Conservation (phyloP, 495 filamentous ascomycete genomes). For the Penicillium subrubescens region DNA sequence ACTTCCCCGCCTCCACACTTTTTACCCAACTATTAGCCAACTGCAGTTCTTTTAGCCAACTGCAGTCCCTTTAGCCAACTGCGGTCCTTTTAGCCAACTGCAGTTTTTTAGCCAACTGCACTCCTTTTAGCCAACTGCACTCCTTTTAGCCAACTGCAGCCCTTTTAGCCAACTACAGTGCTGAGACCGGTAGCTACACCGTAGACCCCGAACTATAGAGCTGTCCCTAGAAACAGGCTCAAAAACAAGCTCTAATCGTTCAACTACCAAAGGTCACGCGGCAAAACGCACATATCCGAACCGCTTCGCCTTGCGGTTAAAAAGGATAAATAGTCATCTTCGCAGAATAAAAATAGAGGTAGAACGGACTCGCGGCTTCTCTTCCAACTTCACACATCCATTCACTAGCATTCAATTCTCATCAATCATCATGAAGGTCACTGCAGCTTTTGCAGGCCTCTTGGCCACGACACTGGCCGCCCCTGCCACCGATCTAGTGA, state of each 20-base stretch:
- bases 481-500: slow-evolving; percentile 8
- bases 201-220: neutral
- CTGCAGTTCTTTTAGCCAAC: neutral
- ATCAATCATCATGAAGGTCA: slow-evolving; percentile 17
- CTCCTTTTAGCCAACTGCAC: slow-evolving; percentile 11
- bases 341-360: slow-evolving; percentile 15
- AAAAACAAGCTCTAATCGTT: slow-evolving; percentile 3
- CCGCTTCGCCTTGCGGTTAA: slow-evolving; percentile 11
- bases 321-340: slow-evolving; percentile 16
- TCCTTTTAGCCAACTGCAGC: slow-evolving; percentile 10
- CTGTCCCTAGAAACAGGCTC: slow-evolving; percentile 3
- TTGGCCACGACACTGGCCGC: slow-evolving; percentile 15
- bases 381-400: slow-evolving; percentile 11
- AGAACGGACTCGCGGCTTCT: slow-evolving; percentile 10
- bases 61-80: slow-evolving; percentile 5
- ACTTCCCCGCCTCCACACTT: slow-evolving; percentile 15
- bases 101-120: slow-evolving; percentile 6
- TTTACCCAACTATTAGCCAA: neutral
- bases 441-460: slow-evolving; percentile 15
- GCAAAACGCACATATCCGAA: slow-evolving; percentile 10
- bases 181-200: slow-evolving; percentile 3
- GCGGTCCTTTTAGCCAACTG: slow-evolving; percentile 1
- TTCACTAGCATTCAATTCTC: slow-evolving; percentile 10
- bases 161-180: slow-evolving; percentile 10
- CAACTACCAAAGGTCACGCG: slow-evolving; percentile 8